Conservation (phyloP, 2,329 filamentous ascomycete genomes). For the Cladophialophora exuberans region DNA sequence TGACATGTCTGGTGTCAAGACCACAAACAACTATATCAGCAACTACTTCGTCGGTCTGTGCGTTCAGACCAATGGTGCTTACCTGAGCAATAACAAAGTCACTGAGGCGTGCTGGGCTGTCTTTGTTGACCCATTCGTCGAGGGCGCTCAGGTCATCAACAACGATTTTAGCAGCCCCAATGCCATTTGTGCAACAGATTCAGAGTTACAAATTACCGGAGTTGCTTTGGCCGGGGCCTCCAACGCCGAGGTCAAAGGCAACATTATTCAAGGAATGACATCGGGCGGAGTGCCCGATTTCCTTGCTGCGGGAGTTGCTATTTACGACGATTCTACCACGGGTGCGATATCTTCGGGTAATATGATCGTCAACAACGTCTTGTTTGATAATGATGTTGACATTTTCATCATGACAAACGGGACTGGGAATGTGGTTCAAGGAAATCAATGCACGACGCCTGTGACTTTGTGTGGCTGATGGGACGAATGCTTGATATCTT, state of each 20-base stretch:
- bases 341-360: constrained; percentile 8
- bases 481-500: not conserved
- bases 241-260: constrained; percentile 14
- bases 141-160: constrained; percentile 16
- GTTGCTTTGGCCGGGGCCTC: constrained; percentile 8
- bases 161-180: constrained; percentile 19
- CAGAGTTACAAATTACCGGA: not conserved
- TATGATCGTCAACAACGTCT: constrained; percentile 18
- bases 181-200: constrained; percentile 9
- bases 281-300: not conserved
- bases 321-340: constrained; percentile 15
- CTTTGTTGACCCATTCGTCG: constrained; percentile 22
- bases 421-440: constrained; percentile 21
- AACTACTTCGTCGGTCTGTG: constrained; percentile 25
- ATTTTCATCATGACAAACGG: constrained; percentile 23
- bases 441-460: constrained; percentile 23
- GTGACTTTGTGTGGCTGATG: constrained; percentile 17
- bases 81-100: constrained; percentile 18
- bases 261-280: constrained; percentile 17
- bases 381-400: constrained; percentile 23
- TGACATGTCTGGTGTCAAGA: constrained; percentile 13
- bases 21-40: constrained; percentile 18
- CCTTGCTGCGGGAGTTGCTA: constrained; percentile 6
- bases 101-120: constrained; percentile 19
- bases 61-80: constrained; percentile 20